Conservation (phyloP, 2,329 filamentous ascomycete species). For the Coleophoma cylindrospora region DNA sequence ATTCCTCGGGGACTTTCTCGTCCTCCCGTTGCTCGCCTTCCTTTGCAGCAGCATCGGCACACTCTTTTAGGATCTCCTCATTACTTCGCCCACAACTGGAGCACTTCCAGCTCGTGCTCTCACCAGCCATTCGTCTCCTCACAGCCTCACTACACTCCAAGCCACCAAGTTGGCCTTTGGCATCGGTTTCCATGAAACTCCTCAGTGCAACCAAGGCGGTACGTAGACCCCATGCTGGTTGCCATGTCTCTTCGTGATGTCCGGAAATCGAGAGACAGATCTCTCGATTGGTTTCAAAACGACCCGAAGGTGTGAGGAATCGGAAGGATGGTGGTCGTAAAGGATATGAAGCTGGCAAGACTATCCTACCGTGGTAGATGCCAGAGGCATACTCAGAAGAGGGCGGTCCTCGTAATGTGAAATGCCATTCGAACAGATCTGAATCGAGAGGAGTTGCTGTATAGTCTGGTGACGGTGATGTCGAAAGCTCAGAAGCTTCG, state of each 20-base stretch:
- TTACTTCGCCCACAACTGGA: slow-evolving; percentile 66
- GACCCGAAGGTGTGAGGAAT: slow-evolving; percentile 84
- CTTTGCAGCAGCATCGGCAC: slow-evolving; percentile 51
- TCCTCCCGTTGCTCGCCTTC: slow-evolving; percentile 31
- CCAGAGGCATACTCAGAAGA: slow-evolving; percentile 57
- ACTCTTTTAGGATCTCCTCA: slow-evolving; percentile 67
- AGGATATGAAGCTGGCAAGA: slow-evolving; percentile 84
- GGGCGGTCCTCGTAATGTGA: slow-evolving; percentile 89
- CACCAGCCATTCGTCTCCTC: slow-evolving; percentile 62
- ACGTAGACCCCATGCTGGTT: slow-evolving; percentile 93
- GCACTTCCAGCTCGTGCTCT: slow-evolving; percentile 65
- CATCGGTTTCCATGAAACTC: slow-evolving; percentile 89
- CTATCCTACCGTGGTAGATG: slow-evolving; percentile 93
- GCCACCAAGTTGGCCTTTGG: slow-evolving; percentile 83
- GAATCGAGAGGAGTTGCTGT: slow-evolving; percentile 75
- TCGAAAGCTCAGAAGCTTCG: slow-evolving; percentile 83
- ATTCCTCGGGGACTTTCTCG: slow-evolving; percentile 44
- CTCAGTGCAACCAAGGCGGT: slow-evolving; percentile 78
- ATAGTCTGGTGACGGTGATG: slow-evolving; percentile 78
- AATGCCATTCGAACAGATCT: slow-evolving; percentile 98
- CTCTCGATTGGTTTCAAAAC: slow-evolving; percentile 94
- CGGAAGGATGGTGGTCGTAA: slow-evolving; percentile 92
- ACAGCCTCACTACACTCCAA: slow-evolving; percentile 69
- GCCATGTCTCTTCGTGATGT: slow-evolving; percentile 98
- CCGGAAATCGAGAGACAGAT: slow-evolving; percentile 93